Evolutionary conservation across 352 stramenopile genomes (phyloP).

Genomic region (Pythium utonaiense): DNA sequence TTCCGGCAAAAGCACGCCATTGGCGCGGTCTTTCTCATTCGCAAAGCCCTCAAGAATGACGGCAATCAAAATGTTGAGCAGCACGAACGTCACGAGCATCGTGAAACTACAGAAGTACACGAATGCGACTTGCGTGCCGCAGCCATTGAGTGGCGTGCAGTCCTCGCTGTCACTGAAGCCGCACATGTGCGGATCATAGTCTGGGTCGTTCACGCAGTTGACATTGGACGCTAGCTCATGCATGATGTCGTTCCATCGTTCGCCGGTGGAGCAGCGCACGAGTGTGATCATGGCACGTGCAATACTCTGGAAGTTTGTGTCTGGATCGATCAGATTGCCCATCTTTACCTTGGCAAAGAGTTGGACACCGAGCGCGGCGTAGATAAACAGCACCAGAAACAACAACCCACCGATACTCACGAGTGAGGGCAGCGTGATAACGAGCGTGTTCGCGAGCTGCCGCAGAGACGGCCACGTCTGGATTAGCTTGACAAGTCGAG

Average conservation of each 20-base stretch:
- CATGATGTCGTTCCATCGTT: slow-evolving; percentile 92
- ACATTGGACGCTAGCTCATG: slow-evolving; percentile 69
- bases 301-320: slow-evolving; percentile 88
- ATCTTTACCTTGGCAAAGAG: slow-evolving; percentile 87
- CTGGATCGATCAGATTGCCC: slow-evolving; percentile 55
- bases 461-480: slow-evolving; percentile 70
- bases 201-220: slow-evolving; percentile 39
- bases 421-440: slow-evolving; percentile 82
- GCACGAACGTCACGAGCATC: slow-evolving; percentile 84
- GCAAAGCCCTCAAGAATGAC: slow-evolving; percentile 91
- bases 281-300: slow-evolving; percentile 62
- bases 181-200: slow-evolving; percentile 53
- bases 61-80: slow-evolving; percentile 92
- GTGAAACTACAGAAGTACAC: slow-evolving; percentile 88
- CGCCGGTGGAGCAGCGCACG: slow-evolving; percentile 88
- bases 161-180: slow-evolving; percentile 42
- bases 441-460: slow-evolving; percentile 86
- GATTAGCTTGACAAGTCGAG: slow-evolving; percentile 63
- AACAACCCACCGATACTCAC: slow-evolving; percentile 86
- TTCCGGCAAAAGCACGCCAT: slow-evolving; percentile 42
- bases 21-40: slow-evolving; percentile 34
- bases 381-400: slow-evolving; percentile 92
- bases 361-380: slow-evolving; percentile 86
- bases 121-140: slow-evolving; percentile 58
- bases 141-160: slow-evolving; percentile 68